Conservation (phyloP, 2,329 filamentous ascomycete species). For the Ascochyta koolunga region DNA sequence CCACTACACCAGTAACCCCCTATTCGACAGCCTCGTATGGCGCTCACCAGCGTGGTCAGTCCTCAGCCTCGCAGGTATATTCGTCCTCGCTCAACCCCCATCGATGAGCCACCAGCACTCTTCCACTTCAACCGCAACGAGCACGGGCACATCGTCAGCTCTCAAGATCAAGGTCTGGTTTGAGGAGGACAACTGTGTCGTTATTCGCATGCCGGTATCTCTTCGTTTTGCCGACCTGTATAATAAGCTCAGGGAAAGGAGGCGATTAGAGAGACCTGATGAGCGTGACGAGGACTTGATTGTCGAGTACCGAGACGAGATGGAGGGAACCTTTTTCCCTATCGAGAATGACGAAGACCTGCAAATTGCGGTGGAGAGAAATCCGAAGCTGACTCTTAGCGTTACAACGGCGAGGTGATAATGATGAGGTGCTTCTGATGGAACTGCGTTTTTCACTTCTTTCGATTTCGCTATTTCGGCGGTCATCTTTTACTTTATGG, state of each 20-base stretch:
- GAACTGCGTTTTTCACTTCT: constrained; percentile 3
- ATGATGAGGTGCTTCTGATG: not conserved
- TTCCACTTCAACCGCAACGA: constrained; percentile 35
- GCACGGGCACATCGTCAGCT: constrained; percentile 40
- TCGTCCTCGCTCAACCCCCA: constrained; percentile 39
- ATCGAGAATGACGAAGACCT: constrained; percentile 82
- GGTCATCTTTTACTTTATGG: constrained; percentile 5
- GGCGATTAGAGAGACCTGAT: constrained; percentile 67
- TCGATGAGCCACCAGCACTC: constrained; percentile 48
- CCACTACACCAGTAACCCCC: constrained; percentile 43
- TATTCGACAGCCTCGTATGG: constrained; percentile 49
- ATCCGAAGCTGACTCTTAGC: constrained; percentile 80
- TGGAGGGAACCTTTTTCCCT: constrained; percentile 73
- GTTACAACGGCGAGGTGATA: constrained; percentile 41
- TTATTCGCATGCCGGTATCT: constrained; percentile 84
- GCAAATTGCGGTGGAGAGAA: constrained; percentile 77
- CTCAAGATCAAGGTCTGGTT: constrained; percentile 96
- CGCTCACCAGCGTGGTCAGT: constrained; percentile 51
- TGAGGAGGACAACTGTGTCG: constrained; percentile 82
- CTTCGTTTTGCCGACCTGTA: constrained; percentile 79
- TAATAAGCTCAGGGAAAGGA: constrained; percentile 82
- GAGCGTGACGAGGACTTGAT: constrained; percentile 70
- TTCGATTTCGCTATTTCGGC: not conserved
- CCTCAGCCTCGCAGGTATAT: constrained; percentile 38
- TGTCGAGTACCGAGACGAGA: constrained; percentile 86